Evolutionary conservation across 805 yeast species (phyloP), one percentile per base, ranked within the genome.

Genomic region (Priceomyces haplophilus): DNA sequence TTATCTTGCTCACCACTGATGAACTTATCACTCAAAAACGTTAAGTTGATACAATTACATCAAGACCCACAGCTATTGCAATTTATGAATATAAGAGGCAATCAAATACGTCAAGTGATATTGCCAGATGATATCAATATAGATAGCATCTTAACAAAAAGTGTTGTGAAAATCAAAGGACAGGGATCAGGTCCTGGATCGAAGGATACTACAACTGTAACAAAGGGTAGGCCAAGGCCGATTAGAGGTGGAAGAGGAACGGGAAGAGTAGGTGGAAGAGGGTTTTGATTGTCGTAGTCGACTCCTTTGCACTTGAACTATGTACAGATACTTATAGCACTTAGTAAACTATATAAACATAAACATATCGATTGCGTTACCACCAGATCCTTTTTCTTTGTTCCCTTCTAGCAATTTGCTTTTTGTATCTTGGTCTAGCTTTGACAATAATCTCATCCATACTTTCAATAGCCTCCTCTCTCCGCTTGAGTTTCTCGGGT

Each of bases 91-190:
- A 77, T 91, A 24, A 76, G 98, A 55, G 98, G 98, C 2, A 90
- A 83, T 64, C 91, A 87, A 42, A 84, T 90, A 25, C 78, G 98
- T 50, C 82, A 85, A 60, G 84, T 86, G 34, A 69, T 88, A 21
- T 72, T 90, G 23, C 97, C 97, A 0, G 98, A 90, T 52, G 82
- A 89, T 15, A 64, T 90, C 48, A 88, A 91, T 44, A 63, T 91
- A 38, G 91, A 85, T 44, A 64, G 73, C 13, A 58, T 83, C 23
- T 64, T 85, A 38, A 75, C 79, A 13, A 85, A 79, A 51, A 66
- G 80, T 15, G 62, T 64, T 45, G 61, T 66, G 20, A 71, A 65
- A 37, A 57, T 61, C 12, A 73, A 65, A 50, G 72, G 72, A n/a
- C 59, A 62, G 8, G 75, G 75, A 1, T 68, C 71, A n/a, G 72